A percentile compares a stretch with the other conserved stretches of the same genome.
Evolutionary conservation across 2,329 filamentous ascomycete genomes (phyloP).

Genomic region (Fusarium miscanthi): DNA sequence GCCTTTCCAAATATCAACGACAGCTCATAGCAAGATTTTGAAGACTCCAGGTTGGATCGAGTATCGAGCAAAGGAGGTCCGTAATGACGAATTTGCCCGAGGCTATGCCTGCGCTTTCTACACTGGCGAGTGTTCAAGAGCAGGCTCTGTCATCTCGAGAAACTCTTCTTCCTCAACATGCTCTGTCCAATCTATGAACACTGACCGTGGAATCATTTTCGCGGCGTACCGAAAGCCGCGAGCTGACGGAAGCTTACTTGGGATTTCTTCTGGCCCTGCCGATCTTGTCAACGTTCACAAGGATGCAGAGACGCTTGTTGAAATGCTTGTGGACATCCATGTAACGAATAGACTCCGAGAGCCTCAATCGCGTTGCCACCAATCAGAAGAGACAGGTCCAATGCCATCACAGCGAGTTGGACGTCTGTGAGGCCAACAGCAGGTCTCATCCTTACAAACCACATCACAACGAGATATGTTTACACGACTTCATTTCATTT

Average conservation of each 20-base stretch:
- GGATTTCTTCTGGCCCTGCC: slow-evolving; percentile 49
- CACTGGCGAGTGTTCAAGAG: slow-evolving; percentile 52
- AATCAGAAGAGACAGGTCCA: slow-evolving; percentile 53
- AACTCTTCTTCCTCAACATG: slow-evolving; percentile 44
- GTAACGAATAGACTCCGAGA: slow-evolving; percentile 52
- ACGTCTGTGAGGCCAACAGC: not conserved
- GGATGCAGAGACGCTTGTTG: slow-evolving; percentile 64
- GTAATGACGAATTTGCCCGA: slow-evolving; percentile 58
- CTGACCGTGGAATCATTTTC: slow-evolving; percentile 66
- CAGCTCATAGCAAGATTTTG: slow-evolving; percentile 63
- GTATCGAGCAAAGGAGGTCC: slow-evolving; percentile 58
- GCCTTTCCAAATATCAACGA: slow-evolving; percentile 63
- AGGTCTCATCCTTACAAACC: not conserved
- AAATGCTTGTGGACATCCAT: slow-evolving; percentile 64
- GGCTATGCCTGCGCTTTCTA: slow-evolving; percentile 67
- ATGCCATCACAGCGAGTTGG: slow-evolving; percentile 48
- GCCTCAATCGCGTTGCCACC: slow-evolving; percentile 39
- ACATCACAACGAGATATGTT: slow-evolving; percentile 11
- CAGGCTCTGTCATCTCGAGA: slow-evolving; percentile 40
- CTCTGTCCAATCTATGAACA: slow-evolving; percentile 39
- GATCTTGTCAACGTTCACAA: slow-evolving; percentile 60
- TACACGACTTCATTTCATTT: slow-evolving; percentile 21
- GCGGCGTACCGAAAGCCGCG: slow-evolving; percentile 64
- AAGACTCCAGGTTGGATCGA: slow-evolving; percentile 64
- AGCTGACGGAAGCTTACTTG: slow-evolving; percentile 50